A percentile compares a stretch with the other conserved stretches of the same genome.
These are phyloP conservation scores for Backusella liffmaniae DNA, from an alignment of 192 early-diverging fungal genomes.

Conservation along the genomic window DNA sequence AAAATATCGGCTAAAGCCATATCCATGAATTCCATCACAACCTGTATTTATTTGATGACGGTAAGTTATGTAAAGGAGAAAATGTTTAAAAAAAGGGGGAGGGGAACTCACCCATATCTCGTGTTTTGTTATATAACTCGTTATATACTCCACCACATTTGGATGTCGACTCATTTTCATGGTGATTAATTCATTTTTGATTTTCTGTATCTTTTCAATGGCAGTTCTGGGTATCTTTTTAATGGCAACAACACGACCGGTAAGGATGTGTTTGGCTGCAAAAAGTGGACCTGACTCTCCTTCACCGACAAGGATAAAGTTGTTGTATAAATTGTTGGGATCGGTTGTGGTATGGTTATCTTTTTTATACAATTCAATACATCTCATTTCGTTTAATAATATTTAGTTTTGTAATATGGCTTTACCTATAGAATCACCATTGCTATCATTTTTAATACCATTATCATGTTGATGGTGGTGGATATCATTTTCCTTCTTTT, in stretches of 20 bases:
- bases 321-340: constrained; percentile 72
- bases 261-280: constrained; percentile 64
- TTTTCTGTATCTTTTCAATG: constrained; percentile 85
- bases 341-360: constrained; percentile 66
- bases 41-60: constrained; percentile 9
- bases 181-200: constrained; percentile 84
- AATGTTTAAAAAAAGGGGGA: neutral
- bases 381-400: neutral
- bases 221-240: constrained; percentile 89
- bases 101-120: constrained; percentile 77
- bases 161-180: constrained; percentile 88
- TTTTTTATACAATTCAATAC: neutral
- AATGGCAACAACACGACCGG: constrained; percentile 62
- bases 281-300: constrained; percentile 91
- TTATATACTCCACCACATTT: constrained; percentile 95
- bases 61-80: neutral
- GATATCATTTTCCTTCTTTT: neutral
- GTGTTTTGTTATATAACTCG: constrained; percentile 72
- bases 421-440: neutral
- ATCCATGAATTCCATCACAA: constrained; percentile 99
- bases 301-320: constrained; percentile 89
- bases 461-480: neutral
- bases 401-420: neutral
- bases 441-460: neutral
- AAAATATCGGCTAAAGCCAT: constrained; percentile 95